phyloP scores from a whole-genome alignment of 495 filamentous ascomycete genomes.

The Aspergillus bridgeri region DNA sequence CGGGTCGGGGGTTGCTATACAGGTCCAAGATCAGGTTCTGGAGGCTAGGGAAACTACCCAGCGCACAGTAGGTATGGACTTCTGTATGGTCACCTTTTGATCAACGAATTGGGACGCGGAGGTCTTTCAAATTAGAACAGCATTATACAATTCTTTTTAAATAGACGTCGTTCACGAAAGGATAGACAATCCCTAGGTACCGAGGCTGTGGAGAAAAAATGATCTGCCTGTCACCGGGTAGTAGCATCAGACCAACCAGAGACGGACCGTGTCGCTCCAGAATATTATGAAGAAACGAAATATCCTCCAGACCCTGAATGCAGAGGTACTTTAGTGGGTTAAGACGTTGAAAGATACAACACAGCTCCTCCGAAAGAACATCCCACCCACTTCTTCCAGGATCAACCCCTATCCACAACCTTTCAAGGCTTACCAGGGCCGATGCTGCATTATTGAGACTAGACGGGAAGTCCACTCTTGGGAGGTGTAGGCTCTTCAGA shows the following conservation, averaged over 20 bases:
- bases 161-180: too few relatives aligned
- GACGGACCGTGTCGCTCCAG: background rate
- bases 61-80: background rate
- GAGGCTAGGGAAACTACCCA: background rate
- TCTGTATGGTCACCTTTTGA: background rate
- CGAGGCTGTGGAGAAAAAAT: too few relatives aligned
- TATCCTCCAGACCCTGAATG: background rate
- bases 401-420: background rate
- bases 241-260: background rate
- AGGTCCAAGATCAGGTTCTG: background rate
- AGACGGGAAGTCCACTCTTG: background rate
- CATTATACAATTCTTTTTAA: too few relatives aligned
- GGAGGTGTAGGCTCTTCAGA: background rate
- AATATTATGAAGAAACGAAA: conserved; percentile 1
- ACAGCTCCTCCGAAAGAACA: background rate
- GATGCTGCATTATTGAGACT: background rate
- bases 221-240: too few relatives aligned
- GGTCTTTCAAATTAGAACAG: background rate
- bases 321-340: conserved; percentile 1
- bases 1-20: conserved; percentile 2
- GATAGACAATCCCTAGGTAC: too few relatives aligned
- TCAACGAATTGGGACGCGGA: background rate
- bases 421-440: background rate
- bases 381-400: background rate
- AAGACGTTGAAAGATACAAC: background rate